A percentile compares a stretch with the other conserved stretches of the same genome.
phyloP scores from a whole-genome alignment of 164 flowering plant species.

The Warburgia ugandensis region DNA sequence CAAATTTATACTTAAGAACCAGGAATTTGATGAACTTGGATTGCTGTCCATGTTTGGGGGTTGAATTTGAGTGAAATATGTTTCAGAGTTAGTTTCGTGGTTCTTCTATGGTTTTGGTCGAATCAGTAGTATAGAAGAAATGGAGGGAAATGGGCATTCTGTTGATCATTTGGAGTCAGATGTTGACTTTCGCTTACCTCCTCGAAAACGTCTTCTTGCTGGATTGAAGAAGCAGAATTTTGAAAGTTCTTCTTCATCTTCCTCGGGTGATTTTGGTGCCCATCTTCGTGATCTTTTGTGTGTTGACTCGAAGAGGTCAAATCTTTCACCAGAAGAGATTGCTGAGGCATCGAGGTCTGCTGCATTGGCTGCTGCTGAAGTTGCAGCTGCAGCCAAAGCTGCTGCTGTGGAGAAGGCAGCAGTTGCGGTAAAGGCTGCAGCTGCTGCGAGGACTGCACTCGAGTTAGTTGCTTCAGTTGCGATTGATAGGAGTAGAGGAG shows the following conservation, averaged over 20 bases:
- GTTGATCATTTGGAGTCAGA: slow-evolving; percentile 41
- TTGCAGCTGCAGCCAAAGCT: slow-evolving; percentile 70
- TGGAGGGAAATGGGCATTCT: slow-evolving; percentile 48
- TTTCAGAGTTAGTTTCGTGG: too few species aligned
- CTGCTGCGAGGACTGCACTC: slow-evolving; percentile 79
- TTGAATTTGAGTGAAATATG: neutral
- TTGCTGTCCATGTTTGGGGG: neutral
- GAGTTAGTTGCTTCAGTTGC: slow-evolving; percentile 54
- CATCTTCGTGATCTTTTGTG: slow-evolving; percentile 36
- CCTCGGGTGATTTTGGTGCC: slow-evolving; percentile 26
- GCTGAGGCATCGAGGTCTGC: slow-evolving; percentile 61
- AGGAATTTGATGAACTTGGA: neutral
- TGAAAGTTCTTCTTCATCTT: slow-evolving; percentile 19
- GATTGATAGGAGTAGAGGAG: slow-evolving; percentile 29
- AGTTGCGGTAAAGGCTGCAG: slow-evolving; percentile 63
- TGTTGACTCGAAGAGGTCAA: slow-evolving; percentile 23
- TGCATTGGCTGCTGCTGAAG: slow-evolving; percentile 51
- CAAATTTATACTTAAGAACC: too few species aligned
- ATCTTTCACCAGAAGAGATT: slow-evolving; percentile 53
- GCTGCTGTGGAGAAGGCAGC: slow-evolving; percentile 82
- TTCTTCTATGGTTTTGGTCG: neutral
- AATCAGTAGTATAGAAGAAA: neutral
- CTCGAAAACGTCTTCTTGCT: slow-evolving; percentile 84
- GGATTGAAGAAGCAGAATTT: slow-evolving; percentile 66
- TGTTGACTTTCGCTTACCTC: slow-evolving; percentile 72